These are phyloP conservation scores for Leccinum boreale DNA, from an alignment of 768 basidiomycete species.

Conservation along the genomic window DNA sequence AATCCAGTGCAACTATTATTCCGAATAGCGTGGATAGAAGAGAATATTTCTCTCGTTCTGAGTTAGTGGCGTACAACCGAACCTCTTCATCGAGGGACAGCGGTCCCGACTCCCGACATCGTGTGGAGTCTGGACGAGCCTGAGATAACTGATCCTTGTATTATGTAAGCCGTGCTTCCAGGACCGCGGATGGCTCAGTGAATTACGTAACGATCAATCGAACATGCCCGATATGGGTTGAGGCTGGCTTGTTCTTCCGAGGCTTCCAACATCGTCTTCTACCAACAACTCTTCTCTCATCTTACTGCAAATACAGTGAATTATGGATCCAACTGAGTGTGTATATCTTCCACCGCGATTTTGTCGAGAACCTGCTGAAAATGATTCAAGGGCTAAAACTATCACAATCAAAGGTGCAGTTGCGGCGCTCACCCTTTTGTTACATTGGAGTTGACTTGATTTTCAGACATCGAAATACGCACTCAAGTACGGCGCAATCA, in stretches of 20 bases:
- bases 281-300: too few species aligned
- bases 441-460: background rate
- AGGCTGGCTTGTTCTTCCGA: too few species aligned
- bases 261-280: too few species aligned
- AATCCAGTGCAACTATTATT: constrained; percentile 88
- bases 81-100: constrained; percentile 88
- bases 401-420: background rate
- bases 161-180: too few species aligned
- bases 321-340: too few species aligned
- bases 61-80: constrained; percentile 80
- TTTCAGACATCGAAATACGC: constrained; percentile 1
- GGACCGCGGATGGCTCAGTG: too few species aligned
- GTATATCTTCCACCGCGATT: too few species aligned
- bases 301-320: too few species aligned
- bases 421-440: background rate
- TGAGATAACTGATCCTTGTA: background rate
- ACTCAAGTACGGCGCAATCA: background rate
- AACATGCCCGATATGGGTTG: too few species aligned
- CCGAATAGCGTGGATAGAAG: constrained; percentile 88
- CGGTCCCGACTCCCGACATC: constrained; percentile 23
- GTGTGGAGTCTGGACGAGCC: background rate
- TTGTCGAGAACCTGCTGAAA: too few species aligned
- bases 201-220: too few species aligned
- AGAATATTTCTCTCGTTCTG: constrained; percentile 86
- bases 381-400: background rate